A percentile compares a stretch with the other conserved stretches of the same genome.
Conservation (phyloP, 305 asterid genomes). For the Fraxinus nigra region DNA sequence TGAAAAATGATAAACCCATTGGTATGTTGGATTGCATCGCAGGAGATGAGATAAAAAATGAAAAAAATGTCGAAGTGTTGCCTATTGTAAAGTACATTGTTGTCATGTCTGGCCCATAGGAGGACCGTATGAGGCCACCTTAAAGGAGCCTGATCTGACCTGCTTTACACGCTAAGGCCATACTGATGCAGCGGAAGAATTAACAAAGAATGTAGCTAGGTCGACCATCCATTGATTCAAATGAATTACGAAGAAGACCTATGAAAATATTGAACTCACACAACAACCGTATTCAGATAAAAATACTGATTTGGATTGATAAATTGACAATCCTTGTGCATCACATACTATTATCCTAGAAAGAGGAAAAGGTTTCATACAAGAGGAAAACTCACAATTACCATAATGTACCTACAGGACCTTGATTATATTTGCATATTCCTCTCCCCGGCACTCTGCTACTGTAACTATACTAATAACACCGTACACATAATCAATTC, state of each 20-base stretch:
- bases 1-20: not conserved
- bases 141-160: not conserved
- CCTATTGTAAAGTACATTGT: not conserved
- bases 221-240: not conserved
- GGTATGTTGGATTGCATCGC: not conserved
- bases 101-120: not conserved
- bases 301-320: not conserved
- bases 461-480: not conserved
- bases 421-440: not conserved
- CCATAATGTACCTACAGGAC: not conserved
- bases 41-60: not conserved
- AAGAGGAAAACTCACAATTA: not conserved
- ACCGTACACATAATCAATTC: not conserved
- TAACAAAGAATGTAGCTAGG: not conserved
- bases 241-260: not conserved
- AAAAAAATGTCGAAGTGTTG: not conserved
- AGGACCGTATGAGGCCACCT: not conserved
- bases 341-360: not conserved
- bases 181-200: not conserved
- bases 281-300: not conserved
- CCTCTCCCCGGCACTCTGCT: not conserved
- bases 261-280: not conserved
- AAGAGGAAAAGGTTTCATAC: not conserved
- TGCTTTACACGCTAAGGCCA: not conserved
- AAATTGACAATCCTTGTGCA: not conserved